Conservation (phyloP, 2,329 filamentous ascomycete species). For the Alternaria atra region DNA sequence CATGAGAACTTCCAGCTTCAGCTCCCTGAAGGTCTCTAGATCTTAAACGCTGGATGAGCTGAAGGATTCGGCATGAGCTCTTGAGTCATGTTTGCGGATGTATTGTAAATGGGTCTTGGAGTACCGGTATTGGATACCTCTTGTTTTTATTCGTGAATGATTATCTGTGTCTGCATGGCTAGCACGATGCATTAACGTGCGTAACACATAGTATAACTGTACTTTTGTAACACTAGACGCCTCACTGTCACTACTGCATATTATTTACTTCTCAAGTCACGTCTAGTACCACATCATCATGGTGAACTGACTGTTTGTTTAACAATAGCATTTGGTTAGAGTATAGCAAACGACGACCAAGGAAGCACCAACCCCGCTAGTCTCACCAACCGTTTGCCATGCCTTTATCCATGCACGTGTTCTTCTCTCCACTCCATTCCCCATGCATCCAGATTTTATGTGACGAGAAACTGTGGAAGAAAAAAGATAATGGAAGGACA, state of each 20-base stretch:
- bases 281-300: not conserved
- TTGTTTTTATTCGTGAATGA: constrained; percentile 8
- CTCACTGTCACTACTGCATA: not conserved
- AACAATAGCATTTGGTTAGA: not conserved
- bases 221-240: not conserved
- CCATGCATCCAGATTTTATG: not conserved
- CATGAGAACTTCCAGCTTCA: constrained; percentile 43
- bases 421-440: not conserved
- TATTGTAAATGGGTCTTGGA: constrained; percentile 5
- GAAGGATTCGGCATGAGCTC: not conserved
- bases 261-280: not conserved
- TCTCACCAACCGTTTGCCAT: not conserved
- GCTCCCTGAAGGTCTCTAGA: constrained; percentile 43
- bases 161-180: not conserved
- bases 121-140: constrained; percentile 21
- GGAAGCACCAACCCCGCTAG: not conserved
- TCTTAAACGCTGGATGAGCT: not conserved
- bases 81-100: not conserved
- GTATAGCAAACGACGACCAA: not conserved
- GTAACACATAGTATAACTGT: not conserved
- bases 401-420: not conserved
- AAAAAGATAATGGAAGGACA: not conserved
- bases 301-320: not conserved
- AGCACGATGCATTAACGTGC: not conserved
- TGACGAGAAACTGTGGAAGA: not conserved